phyloP scores from a whole-genome alignment of 768 basidiomycete species.

The Suillus variegatus region DNA sequence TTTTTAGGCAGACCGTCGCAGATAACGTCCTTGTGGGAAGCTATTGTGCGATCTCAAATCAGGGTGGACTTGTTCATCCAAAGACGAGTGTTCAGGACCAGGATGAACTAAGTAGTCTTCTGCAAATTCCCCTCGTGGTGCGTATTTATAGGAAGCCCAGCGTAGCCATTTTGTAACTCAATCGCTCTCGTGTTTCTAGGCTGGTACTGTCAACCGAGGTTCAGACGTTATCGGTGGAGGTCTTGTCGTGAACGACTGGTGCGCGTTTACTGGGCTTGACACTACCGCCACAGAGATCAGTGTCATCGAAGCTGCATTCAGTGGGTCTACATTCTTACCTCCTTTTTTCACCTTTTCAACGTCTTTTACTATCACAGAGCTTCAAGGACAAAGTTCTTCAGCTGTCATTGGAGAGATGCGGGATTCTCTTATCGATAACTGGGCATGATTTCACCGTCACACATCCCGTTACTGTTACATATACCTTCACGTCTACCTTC shows the following conservation, averaged over 20 bases:
- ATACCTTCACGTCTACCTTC: slow-evolving; percentile 7
- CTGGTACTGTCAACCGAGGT: slow-evolving; percentile 97
- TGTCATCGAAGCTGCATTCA: slow-evolving; percentile 97
- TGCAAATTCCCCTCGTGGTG: slow-evolving; percentile 95
- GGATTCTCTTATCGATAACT: slow-evolving; percentile 88
- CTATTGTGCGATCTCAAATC: slow-evolving; percentile 94
- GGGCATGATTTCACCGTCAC: slow-evolving; percentile 56
- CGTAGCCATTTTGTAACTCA: slow-evolving; percentile 4
- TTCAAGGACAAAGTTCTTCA: slow-evolving; percentile 80
- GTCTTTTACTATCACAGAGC: slow-evolving; percentile 47
- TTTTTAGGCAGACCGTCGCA: slow-evolving; percentile 96
- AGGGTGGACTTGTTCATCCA: slow-evolving; percentile 97
- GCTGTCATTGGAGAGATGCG: slow-evolving; percentile 92
- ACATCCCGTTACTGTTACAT: neutral
- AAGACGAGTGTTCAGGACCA: slow-evolving; percentile 97
- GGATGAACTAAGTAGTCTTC: slow-evolving; percentile 91
- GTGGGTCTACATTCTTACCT: slow-evolving; percentile 49
- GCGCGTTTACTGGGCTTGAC: slow-evolving; percentile 97
- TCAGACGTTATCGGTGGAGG: slow-evolving; percentile 98
- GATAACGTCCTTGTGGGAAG: slow-evolving; percentile 96
- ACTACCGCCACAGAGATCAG: slow-evolving; percentile 99
- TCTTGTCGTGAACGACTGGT: slow-evolving; percentile 98
- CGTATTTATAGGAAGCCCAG: slow-evolving; percentile 32
- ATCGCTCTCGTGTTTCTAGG: slow-evolving; percentile 46
- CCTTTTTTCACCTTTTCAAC: slow-evolving; percentile 8